Evolutionary conservation across 148 eudicot species (phyloP), one percentile per base, ranked within the genome.

Genomic region (Vaccinium darrowii): DNA sequence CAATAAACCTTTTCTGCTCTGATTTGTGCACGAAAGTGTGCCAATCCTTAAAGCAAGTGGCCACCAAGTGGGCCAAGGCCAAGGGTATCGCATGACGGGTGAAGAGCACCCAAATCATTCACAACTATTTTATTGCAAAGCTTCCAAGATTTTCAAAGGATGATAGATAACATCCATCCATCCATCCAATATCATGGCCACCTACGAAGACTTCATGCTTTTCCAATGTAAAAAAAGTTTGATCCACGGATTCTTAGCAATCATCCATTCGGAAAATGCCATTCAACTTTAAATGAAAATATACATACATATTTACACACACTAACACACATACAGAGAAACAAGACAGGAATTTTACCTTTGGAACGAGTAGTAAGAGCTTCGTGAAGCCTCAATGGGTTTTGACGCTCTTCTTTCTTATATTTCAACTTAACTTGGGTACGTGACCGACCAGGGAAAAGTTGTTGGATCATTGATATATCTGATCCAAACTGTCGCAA

Each of bases 321-420:
- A 39, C 43, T 0, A 2, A 39, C 43, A 39, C 43, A 39, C 43
- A 49, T 5, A 49, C 7, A 49, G 51, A 49, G 51, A 50, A 8
- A 50, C 56, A 47, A 21, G 19, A 49, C 16, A 12, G 3, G 23
- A 53, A 62, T 54, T 74, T 63, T 80, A 94, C 98, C 94, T 90
- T 86, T 86, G 53, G 94, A 13, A 79, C 92, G 93, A 86, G 79
- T 88, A 47, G 88, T 88, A 76, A 91, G 86, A 87, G 98, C 98
- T 39, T 92, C 97, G 83, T 87, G 88, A 88, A 96, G 93, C 90
- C 87, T 92, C 90, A 90, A 84, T 58, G 97, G 99, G 15, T 96
- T 89, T 73, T 92, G n/a, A n/a, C n/a, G n/a, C n/a, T n/a, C n/a
- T n/a, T n/a, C n/a, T n/a, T n/a, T n/a, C n/a, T n/a, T n/a, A n/a